Base-by-base conservation (phyloP, 192 early-diverging fungal species). In the Entophlyctis luteolus region DNA sequence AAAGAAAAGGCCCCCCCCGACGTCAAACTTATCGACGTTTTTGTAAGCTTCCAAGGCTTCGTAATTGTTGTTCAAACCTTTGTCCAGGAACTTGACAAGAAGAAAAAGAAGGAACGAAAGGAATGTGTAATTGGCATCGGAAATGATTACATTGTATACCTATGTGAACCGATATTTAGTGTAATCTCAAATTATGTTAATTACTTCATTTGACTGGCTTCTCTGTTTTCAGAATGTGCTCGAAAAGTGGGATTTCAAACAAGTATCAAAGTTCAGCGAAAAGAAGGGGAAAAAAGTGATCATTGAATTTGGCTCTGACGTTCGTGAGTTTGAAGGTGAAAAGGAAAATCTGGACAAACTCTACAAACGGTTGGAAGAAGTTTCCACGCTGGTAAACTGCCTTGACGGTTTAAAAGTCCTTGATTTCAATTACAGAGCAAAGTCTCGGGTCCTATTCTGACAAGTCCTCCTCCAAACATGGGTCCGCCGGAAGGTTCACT, bases 81-180 rank as follows among this genome's bases (percentile, higher is more conserved):
- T n/a, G 1, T n/a, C 53, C 39, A 77, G 74, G 75, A 78, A 48
- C 42, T 81, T 1, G 79, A 81, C 71, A 83, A 83, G 70, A 80
- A 83, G 72, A 83, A 79, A 56, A 83, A 83, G 50, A 83, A 83
- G 73, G 81, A 83, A 68, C 78, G 62, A 50, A 42, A 48, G 3
- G 81, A 83, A 48, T 77, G 74, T 22, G 55, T 70, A 3, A 29
- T 83, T 45, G 81, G 81, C 3, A 65, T 83, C 31, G 66, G 68
- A 31, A 72, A 78, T 31, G 79, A 83, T 33, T 75, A 71, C 45
- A 47, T 72, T n/a, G 55, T 83, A 5, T 81, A 80, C 47, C 78
- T 83, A 48, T 69, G 79, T 27, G 46, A 69, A 34, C 60, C 60
- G 14, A 63, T 63, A 6, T 63, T 57, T 37, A 49, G 46, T 33